Base-by-base conservation (phyloP, 2,329 filamentous ascomycete species). In the Diaporthe citri region DNA sequence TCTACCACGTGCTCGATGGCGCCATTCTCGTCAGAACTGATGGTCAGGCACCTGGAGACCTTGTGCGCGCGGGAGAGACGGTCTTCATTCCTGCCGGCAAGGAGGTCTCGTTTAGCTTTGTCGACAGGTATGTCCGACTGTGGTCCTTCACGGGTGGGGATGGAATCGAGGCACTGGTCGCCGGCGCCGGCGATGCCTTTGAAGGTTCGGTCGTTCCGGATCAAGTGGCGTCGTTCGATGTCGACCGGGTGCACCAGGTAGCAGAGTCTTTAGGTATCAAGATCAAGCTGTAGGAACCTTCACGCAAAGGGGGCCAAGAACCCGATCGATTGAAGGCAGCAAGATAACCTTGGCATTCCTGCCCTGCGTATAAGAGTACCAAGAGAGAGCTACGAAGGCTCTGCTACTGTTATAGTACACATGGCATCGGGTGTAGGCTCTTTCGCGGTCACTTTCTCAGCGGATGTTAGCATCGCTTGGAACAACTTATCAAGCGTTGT, bases 381-480 rank as follows among this genome's bases (percentile, higher is more conserved):
- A 10, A 1, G 13, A 6, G 46, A n/a, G 28, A 13, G 9, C 41
- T 64, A 64, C 3, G 41, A 8, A 48, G 41, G 41, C 41, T 64
- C 60, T 46, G 60, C 60, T 9, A 64, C 60, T 17, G 41, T 64
- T 20, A 48, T 64, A 4, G 25, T 64, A n/a, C 34, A 64, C 28
- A 7, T 28, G 22, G 17, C 3, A 1, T 48, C 60, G 10, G 25
- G 17, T 9, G 25, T 2, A 0, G 60, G 39, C 12, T 20, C 41
- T n/a, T 48, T 28, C 17, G 60, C 34, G 4, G 60, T 64, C 13
- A 48, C 41, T 2, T 13, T 22, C 41, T 64, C 60, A 9, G 60
- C 60, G 5, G 60, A 46, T n/a, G 25, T 43, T 0, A 64, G 41
- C 60, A 64, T 64, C 2, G 41, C 60, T 9, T 64, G 60, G 28